Evolutionary conservation across 2,329 filamentous ascomycete genomes (phyloP), one percentile per base, ranked within the genome.

Genomic region (Domatiomyces catenatus): DNA sequence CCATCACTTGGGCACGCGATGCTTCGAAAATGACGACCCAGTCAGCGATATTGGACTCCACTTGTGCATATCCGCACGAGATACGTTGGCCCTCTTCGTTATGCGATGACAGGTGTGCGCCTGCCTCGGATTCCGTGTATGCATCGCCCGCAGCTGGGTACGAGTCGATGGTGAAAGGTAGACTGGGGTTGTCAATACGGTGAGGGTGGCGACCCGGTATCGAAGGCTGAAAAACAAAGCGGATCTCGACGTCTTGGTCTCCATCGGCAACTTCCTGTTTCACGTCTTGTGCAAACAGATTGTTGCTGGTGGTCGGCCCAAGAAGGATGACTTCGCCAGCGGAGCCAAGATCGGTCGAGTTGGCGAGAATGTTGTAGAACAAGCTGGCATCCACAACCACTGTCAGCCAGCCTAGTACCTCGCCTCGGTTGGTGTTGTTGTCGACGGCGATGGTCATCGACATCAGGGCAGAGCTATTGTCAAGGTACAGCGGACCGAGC

Each of bases 21-120:
- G 90, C 81, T 62, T 94, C 88, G 1, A 94, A 77, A 3, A 94
- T 60, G 2, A 94, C 69, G 4, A 85, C 80, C 88, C 89, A 94
- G 60, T 89, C 78, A 8, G 85, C 85, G 47, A 93, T 67, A 0
- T 68, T 62, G 7, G 75, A 86, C 48, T 77, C 73, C 0, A 84
- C 80, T 12, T 83, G 72, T 7, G 86, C 84, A 60, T 80, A 89
- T 20, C 87, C 88, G 15, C 90, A 81, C 7, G 86, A 83, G 1
- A 94, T 85, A 2, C 67, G 62, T 6, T 74, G 64, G 0, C 75
- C 75, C 55, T 85, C 72, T 59, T 94, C 87, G 57, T 94, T 93
- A 6, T 64, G 72, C 0, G 85, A 83, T 3, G 77, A 76, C 12
- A 54, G 18, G 69, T 1, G 75, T 62, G 55, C 79, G 32, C 15